Conservation (phyloP, 768 basidiomycete genomes). For the Suillus americanus region DNA sequence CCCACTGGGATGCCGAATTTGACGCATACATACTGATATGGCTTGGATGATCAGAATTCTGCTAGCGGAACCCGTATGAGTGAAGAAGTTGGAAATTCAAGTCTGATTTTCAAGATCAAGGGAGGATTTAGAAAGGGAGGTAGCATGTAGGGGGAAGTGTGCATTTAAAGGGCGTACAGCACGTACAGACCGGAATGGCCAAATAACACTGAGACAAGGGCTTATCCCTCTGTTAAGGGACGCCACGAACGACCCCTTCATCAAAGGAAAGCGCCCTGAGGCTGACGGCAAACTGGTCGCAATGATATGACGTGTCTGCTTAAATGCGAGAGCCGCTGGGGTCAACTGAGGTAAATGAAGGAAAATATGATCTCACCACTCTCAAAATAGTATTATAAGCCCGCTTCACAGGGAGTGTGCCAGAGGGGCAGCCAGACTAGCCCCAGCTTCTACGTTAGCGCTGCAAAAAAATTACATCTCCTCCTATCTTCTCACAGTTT, state of each 20-base stretch:
- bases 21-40: not conserved
- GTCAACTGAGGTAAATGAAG: not conserved
- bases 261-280: not conserved
- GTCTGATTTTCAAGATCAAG: no score
- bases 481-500: not conserved
- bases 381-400: not conserved
- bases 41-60: not conserved
- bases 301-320: not conserved
- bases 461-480: not conserved
- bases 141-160: not conserved
- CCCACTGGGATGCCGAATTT: slow-evolving; percentile 16
- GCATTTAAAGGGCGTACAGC: not conserved
- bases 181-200: not conserved
- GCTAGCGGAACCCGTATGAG: no score
- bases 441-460: not conserved
- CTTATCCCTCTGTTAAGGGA: not conserved
- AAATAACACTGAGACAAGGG: not conserved
- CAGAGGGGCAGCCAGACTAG: not conserved
- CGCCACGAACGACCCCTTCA: not conserved
- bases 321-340: not conserved
- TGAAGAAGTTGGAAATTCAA: not conserved
- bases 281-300: not conserved
- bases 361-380: not conserved
- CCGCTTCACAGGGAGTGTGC: not conserved
- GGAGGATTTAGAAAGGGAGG: not conserved